Evolutionary conservation across 148 eudicot genomes (phyloP).

Genomic region (Linanthus parryae): DNA sequence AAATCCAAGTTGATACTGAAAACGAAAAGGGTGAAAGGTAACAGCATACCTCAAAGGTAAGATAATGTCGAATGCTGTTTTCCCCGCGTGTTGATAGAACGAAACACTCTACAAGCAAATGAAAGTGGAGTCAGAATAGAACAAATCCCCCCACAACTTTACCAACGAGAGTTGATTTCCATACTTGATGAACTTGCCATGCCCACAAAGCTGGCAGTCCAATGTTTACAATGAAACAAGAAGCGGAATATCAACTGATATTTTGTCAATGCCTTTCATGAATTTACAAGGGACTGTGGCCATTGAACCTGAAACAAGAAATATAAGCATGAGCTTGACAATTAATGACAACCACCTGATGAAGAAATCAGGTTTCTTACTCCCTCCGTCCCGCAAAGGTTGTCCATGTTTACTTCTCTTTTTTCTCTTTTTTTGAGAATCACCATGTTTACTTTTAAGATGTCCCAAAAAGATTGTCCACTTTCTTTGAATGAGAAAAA

Average conservation of each 20-base stretch:
- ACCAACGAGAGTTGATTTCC: conserved; percentile 12
- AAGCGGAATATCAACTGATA: conserved; percentile 92
- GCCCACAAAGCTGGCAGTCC: conserved; percentile 93
- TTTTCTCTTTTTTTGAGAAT: no score
- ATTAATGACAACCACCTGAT: no score
- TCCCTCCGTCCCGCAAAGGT: no score
- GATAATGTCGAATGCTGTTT: conserved; percentile 87
- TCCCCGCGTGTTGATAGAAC: conserved; percentile 72
- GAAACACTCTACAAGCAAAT: conserved; percentile 60
- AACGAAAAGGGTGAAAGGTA: background rate
- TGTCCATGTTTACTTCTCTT: no score
- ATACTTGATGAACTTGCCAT: conserved; percentile 98
- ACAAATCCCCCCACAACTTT: conserved; percentile 2
- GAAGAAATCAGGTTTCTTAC: no score
- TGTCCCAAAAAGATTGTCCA: no score
- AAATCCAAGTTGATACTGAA: no score
- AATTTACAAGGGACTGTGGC: conserved; percentile 94
- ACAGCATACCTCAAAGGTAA: conserved; percentile 80
- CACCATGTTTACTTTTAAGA: no score
- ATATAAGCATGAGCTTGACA: background rate
- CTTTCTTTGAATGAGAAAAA: no score
- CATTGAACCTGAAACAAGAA: conserved; percentile 69
- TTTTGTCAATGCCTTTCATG: conserved; percentile 86
- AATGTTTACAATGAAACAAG: conserved; percentile 93
- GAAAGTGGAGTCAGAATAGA: background rate